Evolutionary conservation across 352 stramenopile genomes (phyloP).

Genomic region (Phytopythium cucurbitacearum): DNA sequence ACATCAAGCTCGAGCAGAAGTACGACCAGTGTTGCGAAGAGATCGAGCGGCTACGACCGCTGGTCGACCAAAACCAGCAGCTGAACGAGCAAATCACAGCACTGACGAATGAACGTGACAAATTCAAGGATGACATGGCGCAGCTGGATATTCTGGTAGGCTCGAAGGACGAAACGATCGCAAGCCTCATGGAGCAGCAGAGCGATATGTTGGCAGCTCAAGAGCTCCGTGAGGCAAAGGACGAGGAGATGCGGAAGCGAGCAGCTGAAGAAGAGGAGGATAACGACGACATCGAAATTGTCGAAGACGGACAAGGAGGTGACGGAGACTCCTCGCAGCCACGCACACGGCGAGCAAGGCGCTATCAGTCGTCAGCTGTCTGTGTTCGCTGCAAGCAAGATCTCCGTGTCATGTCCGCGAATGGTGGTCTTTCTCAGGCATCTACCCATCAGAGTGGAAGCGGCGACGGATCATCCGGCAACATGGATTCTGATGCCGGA

Average conservation of each 20-base stretch:
- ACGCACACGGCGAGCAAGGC: background rate
- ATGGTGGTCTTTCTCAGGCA: conserved; percentile 11
- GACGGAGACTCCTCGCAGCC: background rate
- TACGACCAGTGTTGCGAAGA: conserved; percentile 53
- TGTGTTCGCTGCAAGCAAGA: conserved; percentile 65
- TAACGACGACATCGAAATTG: conserved; percentile 27
- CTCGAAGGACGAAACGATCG: conserved; percentile 64
- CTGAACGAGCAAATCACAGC: conserved; percentile 38
- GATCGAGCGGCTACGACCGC: conserved; percentile 48
- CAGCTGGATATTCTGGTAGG: conserved; percentile 33
- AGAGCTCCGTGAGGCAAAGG: conserved; percentile 45
- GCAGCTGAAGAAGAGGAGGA: conserved; percentile 36
- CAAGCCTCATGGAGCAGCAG: conserved; percentile 68
- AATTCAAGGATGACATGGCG: conserved; percentile 35
- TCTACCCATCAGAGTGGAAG: background rate
- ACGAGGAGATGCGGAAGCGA: conserved; percentile 39
- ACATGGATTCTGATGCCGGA: background rate
- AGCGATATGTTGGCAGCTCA: conserved; percentile 64
- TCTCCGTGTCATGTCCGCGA: conserved; percentile 29
- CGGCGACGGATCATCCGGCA: no score
- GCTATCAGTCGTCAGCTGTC: conserved; percentile 14
- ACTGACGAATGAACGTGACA: conserved; percentile 20
- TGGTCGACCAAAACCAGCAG: conserved; percentile 46
- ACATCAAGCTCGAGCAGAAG: conserved; percentile 68
- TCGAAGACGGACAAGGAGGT: background rate